Percentiles rank a stretch among this genome's conserved stretches.
Conservation (phyloP, 305 asterid genomes). For the Rubia occidens region DNA sequence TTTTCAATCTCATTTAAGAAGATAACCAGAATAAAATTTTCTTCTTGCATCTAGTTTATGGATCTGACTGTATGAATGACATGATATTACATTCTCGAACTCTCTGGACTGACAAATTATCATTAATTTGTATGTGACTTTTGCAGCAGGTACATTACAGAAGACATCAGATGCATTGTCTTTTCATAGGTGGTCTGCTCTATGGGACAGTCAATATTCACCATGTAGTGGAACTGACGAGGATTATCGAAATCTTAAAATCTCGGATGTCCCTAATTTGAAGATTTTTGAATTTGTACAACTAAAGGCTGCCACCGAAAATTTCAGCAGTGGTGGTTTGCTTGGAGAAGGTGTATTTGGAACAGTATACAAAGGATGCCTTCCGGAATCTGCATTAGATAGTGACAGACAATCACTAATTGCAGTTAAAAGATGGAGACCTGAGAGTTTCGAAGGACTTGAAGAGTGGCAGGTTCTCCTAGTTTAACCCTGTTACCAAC, state of each 20-base stretch:
- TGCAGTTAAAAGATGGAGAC: slow-evolving; percentile 59
- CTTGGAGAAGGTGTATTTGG: slow-evolving; percentile 4
- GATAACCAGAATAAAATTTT: neutral
- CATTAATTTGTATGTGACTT: neutral
- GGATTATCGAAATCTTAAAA: too few species aligned
- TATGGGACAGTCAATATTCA: neutral
- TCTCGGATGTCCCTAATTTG: neutral
- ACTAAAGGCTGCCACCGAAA: slow-evolving; percentile 1
- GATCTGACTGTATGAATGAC: neutral
- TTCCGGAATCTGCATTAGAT: slow-evolving; percentile 17
- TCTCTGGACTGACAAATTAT: neutral
- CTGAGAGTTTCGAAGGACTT: slow-evolving; percentile 53
- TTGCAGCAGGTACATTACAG: neutral
- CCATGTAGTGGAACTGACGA: neutral
- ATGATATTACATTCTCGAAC: neutral
- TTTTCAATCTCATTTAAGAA: neutral
- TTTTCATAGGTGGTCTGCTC: neutral
- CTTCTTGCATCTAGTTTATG: neutral
- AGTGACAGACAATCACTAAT: slow-evolving; percentile 32
- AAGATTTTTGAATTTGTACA: neutral
- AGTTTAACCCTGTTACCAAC: neutral
- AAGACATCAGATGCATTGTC: neutral
- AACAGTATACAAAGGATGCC: neutral
- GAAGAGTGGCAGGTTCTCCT: slow-evolving; percentile 40
- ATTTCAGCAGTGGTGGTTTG: slow-evolving; percentile 1